Percentiles rank a stretch among this genome's conserved stretches.
Evolutionary conservation across 306 rosid species (phyloP).

Genomic region (Dalbergia cultrata): DNA sequence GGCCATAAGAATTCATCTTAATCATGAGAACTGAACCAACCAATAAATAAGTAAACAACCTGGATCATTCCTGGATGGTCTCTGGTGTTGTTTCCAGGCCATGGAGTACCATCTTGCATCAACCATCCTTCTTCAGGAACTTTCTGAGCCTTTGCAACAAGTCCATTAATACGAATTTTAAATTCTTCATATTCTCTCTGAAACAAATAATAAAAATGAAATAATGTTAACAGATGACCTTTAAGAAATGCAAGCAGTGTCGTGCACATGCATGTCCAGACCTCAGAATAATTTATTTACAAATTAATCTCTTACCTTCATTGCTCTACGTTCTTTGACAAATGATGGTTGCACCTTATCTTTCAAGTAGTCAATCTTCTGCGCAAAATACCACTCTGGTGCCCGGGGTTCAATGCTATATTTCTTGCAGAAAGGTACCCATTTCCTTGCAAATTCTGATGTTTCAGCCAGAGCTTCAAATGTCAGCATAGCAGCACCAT

Average conservation of each 20-base stretch:
- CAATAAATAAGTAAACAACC: slow-evolving; percentile 53
- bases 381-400: slow-evolving; percentile 91
- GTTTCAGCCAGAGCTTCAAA: slow-evolving; percentile 91
- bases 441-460: slow-evolving; percentile 83
- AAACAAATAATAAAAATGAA: slow-evolving; percentile 23
- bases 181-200: slow-evolving; percentile 95
- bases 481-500: slow-evolving; percentile 93
- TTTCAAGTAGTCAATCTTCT: slow-evolving; percentile 87
- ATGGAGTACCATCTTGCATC: slow-evolving; percentile 97
- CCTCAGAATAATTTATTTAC: background rate
- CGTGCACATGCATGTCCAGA: background rate
- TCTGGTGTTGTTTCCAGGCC: slow-evolving; percentile 96
- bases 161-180: slow-evolving; percentile 79
- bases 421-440: slow-evolving; percentile 92
- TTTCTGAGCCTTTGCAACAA: slow-evolving; percentile 81
- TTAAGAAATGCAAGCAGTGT: background rate
- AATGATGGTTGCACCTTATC: slow-evolving; percentile 92
- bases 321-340: slow-evolving; percentile 90
- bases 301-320: slow-evolving; percentile 68
- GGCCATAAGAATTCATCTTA: slow-evolving; percentile 24
- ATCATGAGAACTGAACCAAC: slow-evolving; percentile 33
- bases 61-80: slow-evolving; percentile 99
- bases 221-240: slow-evolving; percentile 21
- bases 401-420: slow-evolving; percentile 89
- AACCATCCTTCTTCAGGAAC: slow-evolving; percentile 94